These are phyloP conservation scores for Effrenium voratum DNA, from an alignment of 73 alveolate species.

Conservation along the genomic window DNA sequence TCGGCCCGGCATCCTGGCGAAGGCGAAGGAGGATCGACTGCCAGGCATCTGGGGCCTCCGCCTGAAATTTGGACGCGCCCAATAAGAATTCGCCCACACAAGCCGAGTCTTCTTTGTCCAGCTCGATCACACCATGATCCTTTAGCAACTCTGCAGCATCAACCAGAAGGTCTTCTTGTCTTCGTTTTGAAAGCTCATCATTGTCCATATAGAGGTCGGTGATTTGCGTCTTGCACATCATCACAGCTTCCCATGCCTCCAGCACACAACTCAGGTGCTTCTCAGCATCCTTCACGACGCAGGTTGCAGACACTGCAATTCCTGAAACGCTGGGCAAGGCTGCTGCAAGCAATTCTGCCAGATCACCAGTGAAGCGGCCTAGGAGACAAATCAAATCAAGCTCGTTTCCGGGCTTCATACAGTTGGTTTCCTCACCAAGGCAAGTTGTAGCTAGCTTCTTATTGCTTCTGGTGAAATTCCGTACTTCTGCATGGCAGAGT, in stretches of 20 bases:
- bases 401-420: background rate
- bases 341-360: slow-evolving; percentile 48
- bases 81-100: slow-evolving; percentile 25
- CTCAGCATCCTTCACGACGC: slow-evolving; percentile 10
- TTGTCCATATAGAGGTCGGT: slow-evolving; percentile 91
- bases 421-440: background rate
- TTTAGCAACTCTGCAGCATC: slow-evolving; percentile 38
- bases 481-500: no score
- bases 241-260: slow-evolving; percentile 76
- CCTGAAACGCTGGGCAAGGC: slow-evolving; percentile 54
- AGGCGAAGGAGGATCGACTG: background rate
- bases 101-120: background rate
- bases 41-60: background rate
- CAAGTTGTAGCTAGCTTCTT: no score
- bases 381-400: background rate
- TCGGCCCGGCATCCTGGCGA: background rate
- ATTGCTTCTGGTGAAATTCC: no score
- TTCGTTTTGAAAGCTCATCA: slow-evolving; percentile 67
- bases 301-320: background rate
- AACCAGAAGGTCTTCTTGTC: slow-evolving; percentile 48
- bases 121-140: background rate
- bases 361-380: slow-evolving; percentile 59
- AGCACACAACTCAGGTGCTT: slow-evolving; percentile 52
- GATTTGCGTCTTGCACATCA: slow-evolving; percentile 85
- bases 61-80: background rate